Evolutionary conservation across 257 asterid genomes (phyloP).

Genomic region (Pogostemon cablin): DNA sequence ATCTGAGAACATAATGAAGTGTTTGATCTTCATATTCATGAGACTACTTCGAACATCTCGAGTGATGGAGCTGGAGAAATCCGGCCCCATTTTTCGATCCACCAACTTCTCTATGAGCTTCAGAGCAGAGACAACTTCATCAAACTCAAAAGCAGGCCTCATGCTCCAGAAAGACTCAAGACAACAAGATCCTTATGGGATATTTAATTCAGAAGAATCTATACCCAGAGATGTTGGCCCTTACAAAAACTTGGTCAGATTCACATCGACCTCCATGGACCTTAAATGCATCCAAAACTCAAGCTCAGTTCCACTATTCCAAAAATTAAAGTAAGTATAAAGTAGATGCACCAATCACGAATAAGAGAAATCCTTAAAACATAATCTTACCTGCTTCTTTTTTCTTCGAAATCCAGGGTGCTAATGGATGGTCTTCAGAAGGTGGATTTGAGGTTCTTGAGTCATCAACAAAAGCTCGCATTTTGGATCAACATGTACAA

Average conservation of each 20-base stretch:
- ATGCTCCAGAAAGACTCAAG: constrained; percentile 64
- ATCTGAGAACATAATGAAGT: constrained; percentile 87
- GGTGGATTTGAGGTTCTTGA: constrained; percentile 68
- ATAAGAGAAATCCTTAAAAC: background rate
- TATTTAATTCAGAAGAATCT: constrained; percentile 63
- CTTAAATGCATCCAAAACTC: constrained; percentile 72
- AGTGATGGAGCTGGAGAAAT: constrained; percentile 78
- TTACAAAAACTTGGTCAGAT: constrained; percentile 80
- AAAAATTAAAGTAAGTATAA: constrained; percentile 63
- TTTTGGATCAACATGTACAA: constrained; percentile 67
- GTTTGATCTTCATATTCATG: constrained; percentile 67
- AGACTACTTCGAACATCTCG: constrained; percentile 76
- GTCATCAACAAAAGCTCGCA: constrained; percentile 58
- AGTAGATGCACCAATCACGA: background rate
- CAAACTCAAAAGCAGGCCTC: constrained; percentile 41
- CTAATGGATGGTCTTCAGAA: constrained; percentile 66
- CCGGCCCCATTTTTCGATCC: constrained; percentile 68
- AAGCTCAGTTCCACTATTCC: constrained; percentile 63
- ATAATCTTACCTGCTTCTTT: background rate
- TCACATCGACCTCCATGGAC: constrained; percentile 70
- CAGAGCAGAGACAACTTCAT: constrained; percentile 62
- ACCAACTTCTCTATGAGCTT: constrained; percentile 70
- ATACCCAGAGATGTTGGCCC: constrained; percentile 80
- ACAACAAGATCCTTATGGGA: constrained; percentile 93
- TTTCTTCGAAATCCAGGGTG: constrained; percentile 39